These are phyloP conservation scores for Gastrodia elata DNA, from an alignment of 106 monocot genomes.

Conservation along the genomic window DNA sequence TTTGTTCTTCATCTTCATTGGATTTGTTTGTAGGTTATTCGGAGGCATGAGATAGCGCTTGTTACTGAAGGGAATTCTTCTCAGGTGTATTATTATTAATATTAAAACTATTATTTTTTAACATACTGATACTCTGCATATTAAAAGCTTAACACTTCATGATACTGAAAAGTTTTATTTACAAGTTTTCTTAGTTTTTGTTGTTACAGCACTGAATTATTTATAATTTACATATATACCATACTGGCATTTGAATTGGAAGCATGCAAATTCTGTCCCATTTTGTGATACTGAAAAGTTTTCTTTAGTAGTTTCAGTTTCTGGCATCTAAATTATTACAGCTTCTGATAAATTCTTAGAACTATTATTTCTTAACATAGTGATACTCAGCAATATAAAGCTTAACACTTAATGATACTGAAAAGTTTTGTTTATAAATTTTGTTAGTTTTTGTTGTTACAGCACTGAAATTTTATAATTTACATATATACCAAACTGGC, in stretches of 20 bases:
- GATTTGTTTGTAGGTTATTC: neutral
- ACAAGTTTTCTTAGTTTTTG: too few species aligned
- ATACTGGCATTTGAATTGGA: too few species aligned
- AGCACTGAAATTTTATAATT: too few species aligned
- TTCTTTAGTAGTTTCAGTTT: too few species aligned
- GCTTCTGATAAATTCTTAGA: constrained; percentile 1
- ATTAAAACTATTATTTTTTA: constrained; percentile 4
- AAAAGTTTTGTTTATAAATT: neutral
- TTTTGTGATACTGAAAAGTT: too few species aligned
- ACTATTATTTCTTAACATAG: neutral
- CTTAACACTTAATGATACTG: neutral
- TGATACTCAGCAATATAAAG: constrained; percentile 1
- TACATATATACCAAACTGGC: too few species aligned
- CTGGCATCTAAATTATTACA: too few species aligned
- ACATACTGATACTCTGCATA: neutral
- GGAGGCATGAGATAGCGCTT: neutral
- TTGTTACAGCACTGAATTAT: too few species aligned
- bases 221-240: too few species aligned
- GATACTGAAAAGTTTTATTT: neutral
- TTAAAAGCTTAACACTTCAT: neutral
- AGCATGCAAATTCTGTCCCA: too few species aligned
- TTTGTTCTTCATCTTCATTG: constrained; percentile 4
- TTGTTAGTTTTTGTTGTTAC: too few species aligned
- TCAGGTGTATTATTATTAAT: too few species aligned
- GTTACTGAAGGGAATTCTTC: neutral